Evolutionary conservation across 2,329 filamentous ascomycete species (phyloP), one percentile per base, ranked within the genome.

Genomic region (Parasarocladium wereldwijsianum): DNA sequence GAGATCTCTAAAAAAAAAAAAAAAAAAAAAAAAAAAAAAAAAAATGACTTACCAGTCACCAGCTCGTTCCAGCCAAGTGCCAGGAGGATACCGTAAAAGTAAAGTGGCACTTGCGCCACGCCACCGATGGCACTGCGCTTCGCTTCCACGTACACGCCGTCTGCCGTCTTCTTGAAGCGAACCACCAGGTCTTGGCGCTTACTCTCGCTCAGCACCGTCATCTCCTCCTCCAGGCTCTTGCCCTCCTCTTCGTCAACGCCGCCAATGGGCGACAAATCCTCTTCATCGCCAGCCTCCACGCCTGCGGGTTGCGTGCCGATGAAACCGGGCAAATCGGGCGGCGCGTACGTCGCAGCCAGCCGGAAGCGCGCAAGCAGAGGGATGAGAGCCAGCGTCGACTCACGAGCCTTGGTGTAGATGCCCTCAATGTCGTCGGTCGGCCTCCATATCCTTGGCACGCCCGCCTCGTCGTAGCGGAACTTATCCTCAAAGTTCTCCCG

Each of bases 21-120:
- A n/a, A n/a, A n/a, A n/a, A n/a, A n/a, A n/a, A n/a, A n/a, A 8
- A 17, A 13, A 23, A 12, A 25, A 10, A 20, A 9, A 6, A 4
- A 24, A 6, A 12, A 5, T 20, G 8, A 32, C 80, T 66, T 66
- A 93, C 86, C 84, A 46, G 86, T 82, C 41, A 93, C 62, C 38
- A 98, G 86, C 57, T 98, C 90, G 55, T 98, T 98, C 90, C 90
- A 98, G n/a, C 90, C 90, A 28, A 98, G 64, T 14, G 84, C 82
- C 39, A 98, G 60, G 33, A 98, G 64, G 33, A 96, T 54, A 24
- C 74, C 83, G 45, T 94, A 98, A 54, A 98, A 94, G 56, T 94
- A 96, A 37, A 93, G 58, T 5, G 90, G 90, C 29, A 98, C 76
- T 54, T 94, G 86, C 4, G 86, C 82, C 43, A 98, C 82, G 34